Evolutionary conservation across 129 eudicot species (phyloP).

Genomic region (Mikania micrantha): DNA sequence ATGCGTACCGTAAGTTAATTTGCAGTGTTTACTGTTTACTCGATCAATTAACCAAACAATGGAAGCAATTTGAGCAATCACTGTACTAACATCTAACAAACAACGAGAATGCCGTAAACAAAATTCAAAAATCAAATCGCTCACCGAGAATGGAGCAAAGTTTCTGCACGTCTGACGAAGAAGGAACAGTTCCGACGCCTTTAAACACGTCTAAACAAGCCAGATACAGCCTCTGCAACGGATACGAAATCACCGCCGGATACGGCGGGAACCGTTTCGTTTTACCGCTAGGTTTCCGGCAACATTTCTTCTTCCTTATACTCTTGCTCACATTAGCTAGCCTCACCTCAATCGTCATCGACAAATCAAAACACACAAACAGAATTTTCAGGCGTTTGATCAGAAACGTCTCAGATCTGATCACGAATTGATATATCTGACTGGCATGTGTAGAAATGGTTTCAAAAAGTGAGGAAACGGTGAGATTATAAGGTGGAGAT

Average conservation of each 20-base stretch:
- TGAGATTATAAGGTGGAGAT: conserved; percentile 19
- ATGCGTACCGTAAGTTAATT: not conserved
- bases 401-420: conserved; percentile 17
- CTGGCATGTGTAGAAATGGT: no score
- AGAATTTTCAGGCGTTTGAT: not conserved
- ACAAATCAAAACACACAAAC: not conserved
- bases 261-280: conserved; percentile 13
- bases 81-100: not conserved
- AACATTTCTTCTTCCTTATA: conserved; percentile 45
- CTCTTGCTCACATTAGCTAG: conserved; percentile 24
- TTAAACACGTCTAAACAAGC: conserved; percentile 46
- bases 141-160: conserved; percentile 59
- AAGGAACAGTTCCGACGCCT: conserved; percentile 64
- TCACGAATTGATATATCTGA: not conserved
- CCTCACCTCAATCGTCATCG: conserved; percentile 40
- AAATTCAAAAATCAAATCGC: not conserved
- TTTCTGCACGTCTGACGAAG: conserved; percentile 37
- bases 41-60: not conserved
- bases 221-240: conserved; percentile 49
- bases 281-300: conserved; percentile 13
- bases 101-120: not conserved
- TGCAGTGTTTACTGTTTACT: not conserved
- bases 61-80: not conserved
- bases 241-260: conserved; percentile 12
- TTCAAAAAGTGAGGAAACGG: no score